Evolutionary conservation across 1,284 basidiomycete genomes (phyloP), one percentile per base, ranked within the genome.

Genomic region (Pyrrhoderma lamaoense): DNA sequence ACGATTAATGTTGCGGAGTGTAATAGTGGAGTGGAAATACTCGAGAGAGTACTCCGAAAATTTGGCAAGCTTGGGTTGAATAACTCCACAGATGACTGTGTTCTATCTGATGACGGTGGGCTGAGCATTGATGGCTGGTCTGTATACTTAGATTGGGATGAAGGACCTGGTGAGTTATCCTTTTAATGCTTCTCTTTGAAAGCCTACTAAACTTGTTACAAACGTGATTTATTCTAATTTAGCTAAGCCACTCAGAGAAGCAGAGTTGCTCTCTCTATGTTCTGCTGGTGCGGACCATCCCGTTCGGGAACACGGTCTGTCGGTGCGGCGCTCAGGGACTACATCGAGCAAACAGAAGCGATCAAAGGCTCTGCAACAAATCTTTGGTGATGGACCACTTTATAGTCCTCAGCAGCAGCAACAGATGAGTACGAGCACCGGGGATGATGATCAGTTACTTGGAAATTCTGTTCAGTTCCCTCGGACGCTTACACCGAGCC

Each of bases 51-150:
- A 0, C 70, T 97, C 54, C 88, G 80, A 64, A 97, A 97, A 66
- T 89, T 93, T 60, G 82, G 82, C 47, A 93, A 92, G 65, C 71
- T 82, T 21, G 70, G 71, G 23, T 57, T 67, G 9, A 22, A 22
- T 9, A 71, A 65, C 54, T 64, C 65, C 48, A 62, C 70, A 49
- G 79, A 77, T 51, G 27, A 31, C 11, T 31, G 11, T 31, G 71
- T 75, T 16, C 76, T 77, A 51, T 77, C 74, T 0, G 78, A 78
- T 16, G 80, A 80, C 23, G 81, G 81, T 1, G 82, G 80, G 1
- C 70, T 94, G 13, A 79, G 77, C 51, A 82, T 93, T 2, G 89
- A 94, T 57, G 91, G 91, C 0, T 96, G 92, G 89, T 88, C 83
- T 14, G 84, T 92, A 0, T 93, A 80, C 66, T 68, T 85, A 40